Conservation (phyloP, 2,329 filamentous ascomycete species). For the Fulvia fulva region DNA sequence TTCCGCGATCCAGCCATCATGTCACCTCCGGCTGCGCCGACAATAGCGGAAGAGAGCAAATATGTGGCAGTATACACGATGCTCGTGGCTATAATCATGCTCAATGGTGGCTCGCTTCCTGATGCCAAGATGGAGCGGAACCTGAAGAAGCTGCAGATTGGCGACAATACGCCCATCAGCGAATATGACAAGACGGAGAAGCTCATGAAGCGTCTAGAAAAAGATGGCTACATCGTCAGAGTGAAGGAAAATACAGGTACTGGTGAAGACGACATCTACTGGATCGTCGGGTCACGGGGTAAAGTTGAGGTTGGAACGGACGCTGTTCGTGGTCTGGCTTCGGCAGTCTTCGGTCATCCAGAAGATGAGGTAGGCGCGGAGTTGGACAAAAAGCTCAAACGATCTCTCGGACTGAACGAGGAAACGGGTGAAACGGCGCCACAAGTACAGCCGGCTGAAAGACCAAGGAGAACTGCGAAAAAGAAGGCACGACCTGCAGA, state of each 20-base stretch:
- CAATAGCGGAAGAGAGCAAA: conserved; percentile 64
- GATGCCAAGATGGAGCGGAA: conserved; percentile 77
- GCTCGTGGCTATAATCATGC: conserved; percentile 69
- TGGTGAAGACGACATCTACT: conserved; percentile 74
- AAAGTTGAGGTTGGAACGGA: conserved; percentile 79
- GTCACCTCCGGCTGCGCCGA: conserved; percentile 63
- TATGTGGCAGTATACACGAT: conserved; percentile 80
- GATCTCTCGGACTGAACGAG: conserved; percentile 32
- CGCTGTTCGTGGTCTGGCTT: conserved; percentile 68
- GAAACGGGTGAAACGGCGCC: background rate
- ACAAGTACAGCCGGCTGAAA: conserved; percentile 1
- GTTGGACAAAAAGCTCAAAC: conserved; percentile 32
- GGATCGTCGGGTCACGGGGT: conserved; percentile 78
- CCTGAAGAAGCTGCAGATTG: conserved; percentile 69
- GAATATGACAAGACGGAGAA: conserved; percentile 65
- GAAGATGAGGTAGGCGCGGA: conserved; percentile 29
- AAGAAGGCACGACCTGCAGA: conserved; percentile 3
- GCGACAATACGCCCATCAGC: conserved; percentile 61
- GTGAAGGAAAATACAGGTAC: conserved; percentile 60
- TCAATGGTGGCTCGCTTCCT: conserved; percentile 66
- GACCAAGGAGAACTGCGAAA: conserved; percentile 1
- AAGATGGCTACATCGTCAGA: conserved; percentile 78
- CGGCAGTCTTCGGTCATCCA: conserved; percentile 48
- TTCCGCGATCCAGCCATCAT: conserved; percentile 66
- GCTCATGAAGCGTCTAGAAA: conserved; percentile 68